Evolutionary conservation across 306 rosid genomes (phyloP).

Genomic region (Corylus heterophylla): DNA sequence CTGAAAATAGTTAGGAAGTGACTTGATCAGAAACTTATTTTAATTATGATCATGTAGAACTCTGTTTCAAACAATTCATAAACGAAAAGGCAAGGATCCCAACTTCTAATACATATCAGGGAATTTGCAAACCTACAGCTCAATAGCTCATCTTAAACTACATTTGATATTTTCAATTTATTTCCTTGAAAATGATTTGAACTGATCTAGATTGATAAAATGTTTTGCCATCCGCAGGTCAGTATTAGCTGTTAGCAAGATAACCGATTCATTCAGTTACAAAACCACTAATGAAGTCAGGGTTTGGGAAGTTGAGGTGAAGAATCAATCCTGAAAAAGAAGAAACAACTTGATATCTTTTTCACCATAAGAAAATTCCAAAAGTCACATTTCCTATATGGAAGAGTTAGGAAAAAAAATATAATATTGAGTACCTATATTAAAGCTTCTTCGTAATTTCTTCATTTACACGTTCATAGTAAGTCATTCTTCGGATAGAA

Average conservation of each 20-base stretch:
- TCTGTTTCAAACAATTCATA: not conserved
- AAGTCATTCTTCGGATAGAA: slow-evolving; percentile 72
- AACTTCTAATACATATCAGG: not conserved
- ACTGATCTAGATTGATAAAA: no score
- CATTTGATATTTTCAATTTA: not conserved
- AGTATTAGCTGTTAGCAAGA: no score
- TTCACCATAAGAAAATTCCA: slow-evolving; percentile 10
- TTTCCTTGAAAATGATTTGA: not conserved
- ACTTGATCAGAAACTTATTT: not conserved
- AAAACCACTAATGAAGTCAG: no score
- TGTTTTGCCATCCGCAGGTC: no score
- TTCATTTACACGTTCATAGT: slow-evolving; percentile 78
- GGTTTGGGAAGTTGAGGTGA: no score
- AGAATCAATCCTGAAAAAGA: not conserved
- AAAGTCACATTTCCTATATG: not conserved
- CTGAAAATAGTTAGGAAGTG: not conserved
- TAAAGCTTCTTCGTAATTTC: slow-evolving; percentile 71
- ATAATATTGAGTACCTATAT: slow-evolving; percentile 34
- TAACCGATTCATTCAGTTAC: no score
- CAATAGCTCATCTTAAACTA: not conserved
- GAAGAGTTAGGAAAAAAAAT: not conserved
- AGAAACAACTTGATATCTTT: not conserved
- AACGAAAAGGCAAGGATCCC: not conserved
- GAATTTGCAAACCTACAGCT: not conserved
- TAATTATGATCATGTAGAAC: not conserved